Percentiles rank a stretch among this genome's conserved stretches.
Evolutionary conservation across 1,284 basidiomycete species (phyloP).

Genomic region (Ustilago loliicola): DNA sequence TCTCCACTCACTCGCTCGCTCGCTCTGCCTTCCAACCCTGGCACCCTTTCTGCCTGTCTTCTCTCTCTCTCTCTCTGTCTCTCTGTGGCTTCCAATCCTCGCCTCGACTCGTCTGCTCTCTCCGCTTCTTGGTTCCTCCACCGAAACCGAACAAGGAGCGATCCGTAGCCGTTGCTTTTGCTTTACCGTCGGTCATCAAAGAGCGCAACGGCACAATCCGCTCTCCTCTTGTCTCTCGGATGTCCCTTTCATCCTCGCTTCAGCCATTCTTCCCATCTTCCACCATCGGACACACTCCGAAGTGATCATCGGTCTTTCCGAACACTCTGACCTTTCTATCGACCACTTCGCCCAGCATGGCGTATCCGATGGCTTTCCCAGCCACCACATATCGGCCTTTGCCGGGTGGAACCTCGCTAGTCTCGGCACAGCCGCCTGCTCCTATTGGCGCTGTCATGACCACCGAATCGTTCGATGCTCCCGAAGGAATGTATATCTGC

Average conservation of each 20-base stretch:
- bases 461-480: slow-evolving; percentile 54
- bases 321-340: background rate
- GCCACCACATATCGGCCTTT: slow-evolving; percentile 27
- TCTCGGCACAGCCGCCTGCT: slow-evolving; percentile 34
- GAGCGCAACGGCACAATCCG: background rate
- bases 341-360: slow-evolving; percentile 17
- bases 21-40: background rate
- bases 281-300: background rate
- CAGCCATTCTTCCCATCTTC: background rate
- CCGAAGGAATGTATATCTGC: slow-evolving; percentile 59
- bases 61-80: background rate
- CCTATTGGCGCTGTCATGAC: slow-evolving; percentile 39
- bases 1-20: background rate
- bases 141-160: background rate
- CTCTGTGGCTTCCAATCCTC: background rate
- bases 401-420: slow-evolving; percentile 32
- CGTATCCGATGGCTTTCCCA: slow-evolving; percentile 42
- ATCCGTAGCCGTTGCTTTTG: background rate
- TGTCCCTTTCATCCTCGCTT: background rate
- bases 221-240: background rate
- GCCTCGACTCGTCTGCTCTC: background rate
- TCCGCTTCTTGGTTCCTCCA: background rate
- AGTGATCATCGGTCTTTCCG: too few relatives aligned
- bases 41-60: background rate
- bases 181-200: slow-evolving; percentile 4